Evolutionary conservation across 805 yeast genomes (phyloP).

Genomic region (Hanseniaspora jakobsenii): DNA sequence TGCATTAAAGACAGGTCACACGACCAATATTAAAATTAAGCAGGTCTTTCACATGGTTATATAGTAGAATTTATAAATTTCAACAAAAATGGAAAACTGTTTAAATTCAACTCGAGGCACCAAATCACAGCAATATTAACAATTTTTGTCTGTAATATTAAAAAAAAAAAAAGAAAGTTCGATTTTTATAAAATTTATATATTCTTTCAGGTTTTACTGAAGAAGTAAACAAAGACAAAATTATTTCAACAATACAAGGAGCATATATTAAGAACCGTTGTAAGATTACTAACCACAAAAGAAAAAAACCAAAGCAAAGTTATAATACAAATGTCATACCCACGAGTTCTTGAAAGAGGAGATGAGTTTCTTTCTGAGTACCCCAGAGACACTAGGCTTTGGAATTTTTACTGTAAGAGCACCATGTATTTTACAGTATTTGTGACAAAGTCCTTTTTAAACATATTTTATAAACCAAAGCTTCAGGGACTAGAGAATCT

Average conservation of each 20-base stretch:
- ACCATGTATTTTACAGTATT: slow-evolving; percentile 58
- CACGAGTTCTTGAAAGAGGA: slow-evolving; percentile 58
- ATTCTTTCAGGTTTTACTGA: too few species aligned
- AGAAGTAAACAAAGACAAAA: too few species aligned
- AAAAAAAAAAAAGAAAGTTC: background rate
- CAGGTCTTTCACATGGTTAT: too few species aligned
- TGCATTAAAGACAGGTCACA: too few species aligned
- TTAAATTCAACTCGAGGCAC: too few species aligned
- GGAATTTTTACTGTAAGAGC: slow-evolving; percentile 59
- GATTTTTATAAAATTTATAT: too few species aligned
- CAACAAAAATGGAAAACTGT: too few species aligned
- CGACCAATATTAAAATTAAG: too few species aligned
- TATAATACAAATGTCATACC: slow-evolving; percentile 45
- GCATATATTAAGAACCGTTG: background rate
- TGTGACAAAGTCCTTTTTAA: slow-evolving; percentile 49
- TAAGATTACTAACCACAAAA: background rate
- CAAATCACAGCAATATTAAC: too few species aligned
- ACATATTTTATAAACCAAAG: slow-evolving; percentile 50
- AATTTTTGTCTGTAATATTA: background rate
- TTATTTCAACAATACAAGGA: background rate
- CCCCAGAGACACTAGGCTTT: slow-evolving; percentile 45
- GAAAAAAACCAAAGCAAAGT: too few species aligned
- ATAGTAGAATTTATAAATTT: too few species aligned
- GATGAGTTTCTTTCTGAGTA: slow-evolving; percentile 53
- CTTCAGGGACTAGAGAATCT: slow-evolving; percentile 52